Evolutionary conservation across 2,329 filamentous ascomycete species (phyloP).

Genomic region (Claviceps pazoutovae): DNA sequence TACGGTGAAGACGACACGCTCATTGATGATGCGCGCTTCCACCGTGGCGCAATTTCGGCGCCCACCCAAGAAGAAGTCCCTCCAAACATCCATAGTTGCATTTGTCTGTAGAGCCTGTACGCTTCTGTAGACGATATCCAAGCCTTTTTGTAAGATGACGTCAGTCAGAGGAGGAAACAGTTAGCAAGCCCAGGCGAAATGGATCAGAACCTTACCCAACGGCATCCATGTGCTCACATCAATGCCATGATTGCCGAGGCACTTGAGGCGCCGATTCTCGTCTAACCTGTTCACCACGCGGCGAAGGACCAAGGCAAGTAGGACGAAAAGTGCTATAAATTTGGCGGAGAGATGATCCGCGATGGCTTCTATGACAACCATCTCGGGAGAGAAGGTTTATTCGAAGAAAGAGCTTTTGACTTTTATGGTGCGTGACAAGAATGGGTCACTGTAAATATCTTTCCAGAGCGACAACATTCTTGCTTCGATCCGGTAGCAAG

Average conservation of each 20-base stretch:
- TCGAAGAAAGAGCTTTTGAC: background rate
- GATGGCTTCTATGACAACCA: conserved; percentile 37
- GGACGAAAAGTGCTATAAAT: conserved; percentile 22
- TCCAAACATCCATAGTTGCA: conserved; percentile 49
- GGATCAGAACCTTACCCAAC: conserved; percentile 25
- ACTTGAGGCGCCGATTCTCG: conserved; percentile 29
- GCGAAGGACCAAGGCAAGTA: conserved; percentile 24
- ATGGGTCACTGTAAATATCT: background rate
- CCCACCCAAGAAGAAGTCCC: conserved; percentile 28
- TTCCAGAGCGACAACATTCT: background rate
- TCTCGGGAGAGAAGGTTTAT: conserved; percentile 10
- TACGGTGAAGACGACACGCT: conserved; percentile 28
- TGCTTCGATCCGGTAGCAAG: background rate
- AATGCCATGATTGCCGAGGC: conserved; percentile 30
- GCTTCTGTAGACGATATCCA: conserved; percentile 50
- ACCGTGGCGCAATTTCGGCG: conserved; percentile 37
- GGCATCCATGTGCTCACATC: conserved; percentile 25
- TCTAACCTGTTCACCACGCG: conserved; percentile 24
- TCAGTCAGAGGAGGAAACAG: background rate
- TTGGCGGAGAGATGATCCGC: conserved; percentile 30
- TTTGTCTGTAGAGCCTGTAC: conserved; percentile 38
- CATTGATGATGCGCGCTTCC: conserved; percentile 46
- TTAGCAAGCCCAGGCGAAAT: background rate
- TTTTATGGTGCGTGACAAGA: background rate
- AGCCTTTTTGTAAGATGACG: conserved; percentile 22